A percentile compares a stretch with the other conserved stretches of the same genome.
Conservation (phyloP, 2,329 filamentous ascomycete species). For the Mollisiaceae sp. region DNA sequence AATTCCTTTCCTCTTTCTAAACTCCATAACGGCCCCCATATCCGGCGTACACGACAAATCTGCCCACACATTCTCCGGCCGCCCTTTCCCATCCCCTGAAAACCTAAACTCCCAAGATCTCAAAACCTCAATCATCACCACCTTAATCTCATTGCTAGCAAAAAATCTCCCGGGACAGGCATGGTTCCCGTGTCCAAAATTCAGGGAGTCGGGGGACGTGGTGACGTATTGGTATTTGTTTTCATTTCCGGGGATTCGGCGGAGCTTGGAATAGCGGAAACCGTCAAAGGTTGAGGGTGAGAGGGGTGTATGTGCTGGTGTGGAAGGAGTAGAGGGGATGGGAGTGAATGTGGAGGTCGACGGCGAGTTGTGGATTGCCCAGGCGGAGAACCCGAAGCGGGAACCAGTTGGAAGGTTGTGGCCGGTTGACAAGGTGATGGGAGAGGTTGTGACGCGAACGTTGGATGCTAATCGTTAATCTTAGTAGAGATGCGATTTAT, state of each 20-base stretch:
- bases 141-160: conserved; percentile 48
- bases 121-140: conserved; percentile 52
- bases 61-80: conserved; percentile 61
- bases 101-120: conserved; percentile 43
- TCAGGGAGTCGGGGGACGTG: conserved; percentile 42
- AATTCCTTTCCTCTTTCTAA: conserved; percentile 23
- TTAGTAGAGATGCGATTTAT: background rate
- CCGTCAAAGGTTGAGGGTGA: conserved; percentile 32
- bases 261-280: conserved; percentile 34
- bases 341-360: conserved; percentile 33
- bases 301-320: conserved; percentile 33
- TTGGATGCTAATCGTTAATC: conserved; percentile 27
- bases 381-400: conserved; percentile 40
- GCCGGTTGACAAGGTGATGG: conserved; percentile 44
- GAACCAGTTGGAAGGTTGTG: conserved; percentile 42
- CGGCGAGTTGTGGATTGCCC: conserved; percentile 36
- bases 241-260: conserved; percentile 34
- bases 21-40: conserved; percentile 28
- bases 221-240: conserved; percentile 44
- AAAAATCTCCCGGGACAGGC: conserved; percentile 52
- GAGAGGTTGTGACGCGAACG: conserved; percentile 29
- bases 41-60: conserved; percentile 23
- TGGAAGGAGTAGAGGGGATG: background rate
- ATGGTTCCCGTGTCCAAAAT: conserved; percentile 50
- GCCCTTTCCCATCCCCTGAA: conserved; percentile 79